phyloP scores from a whole-genome alignment of 306 rosid species.

The Begonia loranthoides region DNA sequence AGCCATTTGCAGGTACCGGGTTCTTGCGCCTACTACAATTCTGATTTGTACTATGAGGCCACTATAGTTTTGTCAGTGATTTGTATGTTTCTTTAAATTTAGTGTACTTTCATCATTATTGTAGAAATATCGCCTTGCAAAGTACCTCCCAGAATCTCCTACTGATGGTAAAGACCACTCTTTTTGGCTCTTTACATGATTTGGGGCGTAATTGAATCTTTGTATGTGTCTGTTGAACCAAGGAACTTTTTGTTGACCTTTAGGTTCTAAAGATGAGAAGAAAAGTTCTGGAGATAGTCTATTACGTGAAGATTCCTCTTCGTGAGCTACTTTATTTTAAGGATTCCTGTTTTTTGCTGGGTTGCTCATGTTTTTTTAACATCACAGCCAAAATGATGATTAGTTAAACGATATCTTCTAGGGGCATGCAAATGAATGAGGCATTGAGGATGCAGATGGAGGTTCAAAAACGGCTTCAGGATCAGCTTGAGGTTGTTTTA shows the following conservation, averaged over 20 bases:
- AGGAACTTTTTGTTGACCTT: conserved; percentile 10
- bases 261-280: conserved; percentile 89
- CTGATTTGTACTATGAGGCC: too few relatives aligned
- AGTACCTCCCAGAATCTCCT: conserved; percentile 89
- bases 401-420: conserved; percentile 14
- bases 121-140: conserved; percentile 94
- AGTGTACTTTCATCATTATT: neutral
- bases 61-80: too few relatives aligned
- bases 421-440: conserved; percentile 86
- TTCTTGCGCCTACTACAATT: too few relatives aligned
- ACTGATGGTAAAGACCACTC: conserved; percentile 58
- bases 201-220: too few relatives aligned
- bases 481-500: conserved; percentile 91
- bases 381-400: too few relatives aligned
- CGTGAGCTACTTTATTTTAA: conserved; percentile 40
- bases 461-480: conserved; percentile 98
- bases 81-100: too few relatives aligned
- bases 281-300: conserved; percentile 67
- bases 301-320: conserved; percentile 75
- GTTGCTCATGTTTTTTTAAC: too few relatives aligned
- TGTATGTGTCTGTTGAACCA: too few relatives aligned
- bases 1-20: conserved; percentile 81
- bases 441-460: conserved; percentile 98
- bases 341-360: neutral
- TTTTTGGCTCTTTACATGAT: neutral